Evolutionary conservation across 257 asterid genomes (phyloP).

Genomic region (Petrea volubilis): DNA sequence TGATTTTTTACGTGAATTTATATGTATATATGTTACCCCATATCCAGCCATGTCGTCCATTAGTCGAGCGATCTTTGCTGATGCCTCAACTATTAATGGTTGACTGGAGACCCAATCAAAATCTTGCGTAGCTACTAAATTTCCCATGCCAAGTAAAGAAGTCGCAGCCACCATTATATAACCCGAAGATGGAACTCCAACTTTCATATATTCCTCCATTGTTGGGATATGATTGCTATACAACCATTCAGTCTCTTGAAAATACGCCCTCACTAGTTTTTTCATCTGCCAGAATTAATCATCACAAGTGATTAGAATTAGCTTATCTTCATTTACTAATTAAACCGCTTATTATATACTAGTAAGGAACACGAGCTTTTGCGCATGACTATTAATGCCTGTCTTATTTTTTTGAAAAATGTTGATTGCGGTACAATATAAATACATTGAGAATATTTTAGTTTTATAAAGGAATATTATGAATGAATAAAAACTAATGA

Average conservation of each 20-base stretch:
- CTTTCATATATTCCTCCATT: conserved; percentile 32
- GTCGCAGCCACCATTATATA: not conserved
- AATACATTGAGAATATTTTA: no score
- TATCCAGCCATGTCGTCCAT: conserved; percentile 33
- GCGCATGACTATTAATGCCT: no score
- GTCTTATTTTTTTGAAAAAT: no score
- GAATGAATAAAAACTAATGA: no score
- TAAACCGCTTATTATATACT: no score
- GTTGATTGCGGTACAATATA: no score
- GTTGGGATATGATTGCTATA: conserved; percentile 17
- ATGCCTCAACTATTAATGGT: conserved; percentile 25
- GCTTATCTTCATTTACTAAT: no score
- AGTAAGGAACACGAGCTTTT: no score
- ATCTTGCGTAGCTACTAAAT: not conserved
- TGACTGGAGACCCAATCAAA: conserved; percentile 35
- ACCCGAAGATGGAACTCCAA: conserved; percentile 4
- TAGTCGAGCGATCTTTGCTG: conserved; percentile 29
- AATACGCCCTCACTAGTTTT: conserved; percentile 24
- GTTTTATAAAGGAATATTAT: no score
- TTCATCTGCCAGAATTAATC: conserved; percentile 26
- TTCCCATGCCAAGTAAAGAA: conserved; percentile 28
- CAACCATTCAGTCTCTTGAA: conserved; percentile 32
- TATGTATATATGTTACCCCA: not conserved
- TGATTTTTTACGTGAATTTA: no score
- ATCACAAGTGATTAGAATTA: no score